These are phyloP conservation scores for Phytophthora multivora DNA, from an alignment of 352 stramenopile genomes.

Conservation along the genomic window DNA sequence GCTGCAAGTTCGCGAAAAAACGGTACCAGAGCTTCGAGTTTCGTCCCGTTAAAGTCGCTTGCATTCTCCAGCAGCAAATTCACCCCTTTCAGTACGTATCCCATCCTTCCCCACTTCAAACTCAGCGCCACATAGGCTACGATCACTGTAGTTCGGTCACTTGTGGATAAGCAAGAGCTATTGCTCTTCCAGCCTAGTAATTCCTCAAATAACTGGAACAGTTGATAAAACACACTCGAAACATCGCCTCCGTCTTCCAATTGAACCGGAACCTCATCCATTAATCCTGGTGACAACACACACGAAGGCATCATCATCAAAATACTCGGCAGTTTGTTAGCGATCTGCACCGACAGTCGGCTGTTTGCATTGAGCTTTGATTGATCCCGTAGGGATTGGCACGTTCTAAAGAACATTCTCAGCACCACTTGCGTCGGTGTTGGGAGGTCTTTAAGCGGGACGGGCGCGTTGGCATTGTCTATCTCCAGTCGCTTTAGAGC, in stretches of 20 bases:
- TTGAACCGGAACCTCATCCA: constrained; percentile 5
- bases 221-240: constrained; percentile 59
- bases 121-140: constrained; percentile 64
- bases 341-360: constrained; percentile 53
- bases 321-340: constrained; percentile 59
- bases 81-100: constrained; percentile 53
- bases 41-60: constrained; percentile 3
- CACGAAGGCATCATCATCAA: constrained; percentile 58
- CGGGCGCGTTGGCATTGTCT: constrained; percentile 4
- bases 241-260: constrained; percentile 7
- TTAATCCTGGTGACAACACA: constrained; percentile 56
- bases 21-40: constrained; percentile 36
- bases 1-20: constrained; percentile 50
- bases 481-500: constrained; percentile 8
- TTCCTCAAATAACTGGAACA: constrained; percentile 51
- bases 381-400: constrained; percentile 50
- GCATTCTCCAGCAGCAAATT: constrained; percentile 41
- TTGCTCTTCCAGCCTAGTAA: constrained; percentile 30
- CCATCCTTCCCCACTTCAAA: constrained; percentile 70
- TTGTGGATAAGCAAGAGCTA: constrained; percentile 10
- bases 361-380: constrained; percentile 25
- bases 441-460: constrained; percentile 50
- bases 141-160: constrained; percentile 42
- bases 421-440: constrained; percentile 64
- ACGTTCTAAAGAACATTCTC: constrained; percentile 74